phyloP scores from a whole-genome alignment of 768 basidiomycete species.

The Leccinum broughii region DNA sequence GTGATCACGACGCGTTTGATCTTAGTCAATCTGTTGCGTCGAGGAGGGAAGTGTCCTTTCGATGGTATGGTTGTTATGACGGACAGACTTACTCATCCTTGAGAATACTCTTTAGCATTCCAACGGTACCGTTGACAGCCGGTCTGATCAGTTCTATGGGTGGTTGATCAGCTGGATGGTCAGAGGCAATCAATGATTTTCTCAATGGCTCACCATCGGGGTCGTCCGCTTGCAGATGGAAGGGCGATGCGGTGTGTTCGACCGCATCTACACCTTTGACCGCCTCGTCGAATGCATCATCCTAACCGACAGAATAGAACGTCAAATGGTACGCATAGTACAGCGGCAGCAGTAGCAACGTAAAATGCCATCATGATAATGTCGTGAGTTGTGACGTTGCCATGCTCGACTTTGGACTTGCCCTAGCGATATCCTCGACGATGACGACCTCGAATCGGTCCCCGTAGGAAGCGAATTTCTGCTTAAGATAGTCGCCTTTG shows the following conservation, averaged over 20 bases:
- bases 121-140: background rate
- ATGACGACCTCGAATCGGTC: background rate
- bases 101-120: background rate
- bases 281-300: slow-evolving; percentile 75
- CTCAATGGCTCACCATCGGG: background rate
- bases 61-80: background rate
- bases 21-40: slow-evolving; percentile 24
- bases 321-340: background rate
- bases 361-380: background rate
- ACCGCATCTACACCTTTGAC: slow-evolving; percentile 72
- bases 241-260: background rate
- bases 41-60: background rate
- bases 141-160: background rate
- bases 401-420: background rate
- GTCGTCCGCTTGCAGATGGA: background rate
- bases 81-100: background rate
- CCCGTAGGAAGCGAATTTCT: background rate
- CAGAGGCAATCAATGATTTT: background rate
- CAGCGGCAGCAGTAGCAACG: background rate
- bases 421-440: background rate
- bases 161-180: background rate
- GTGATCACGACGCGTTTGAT: slow-evolving; percentile 74
- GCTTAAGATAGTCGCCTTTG: background rate
- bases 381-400: background rate
- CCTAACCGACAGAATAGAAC: slow-evolving; percentile 31